Conservation (phyloP, 495 filamentous ascomycete species). For the Aspergillus ostianus region DNA sequence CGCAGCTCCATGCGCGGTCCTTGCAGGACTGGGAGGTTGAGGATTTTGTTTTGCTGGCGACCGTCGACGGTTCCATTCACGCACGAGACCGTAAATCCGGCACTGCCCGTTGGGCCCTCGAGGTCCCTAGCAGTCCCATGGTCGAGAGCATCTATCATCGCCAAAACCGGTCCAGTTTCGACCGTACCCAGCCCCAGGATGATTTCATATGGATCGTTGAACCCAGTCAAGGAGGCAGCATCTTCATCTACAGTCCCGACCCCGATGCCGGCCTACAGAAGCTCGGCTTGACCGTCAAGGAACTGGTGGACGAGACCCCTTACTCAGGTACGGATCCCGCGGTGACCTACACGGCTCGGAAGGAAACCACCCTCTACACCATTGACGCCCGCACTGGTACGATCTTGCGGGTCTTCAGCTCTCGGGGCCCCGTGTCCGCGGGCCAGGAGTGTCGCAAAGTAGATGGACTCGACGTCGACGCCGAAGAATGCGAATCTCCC, state of each 20-base stretch:
- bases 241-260: conserved; percentile 81
- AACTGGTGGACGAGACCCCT: conserved; percentile 68
- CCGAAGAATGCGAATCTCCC: conserved; percentile 69
- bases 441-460: conserved; percentile 51
- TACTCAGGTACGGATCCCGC: conserved; percentile 65
- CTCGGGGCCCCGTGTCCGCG: conserved; percentile 50
- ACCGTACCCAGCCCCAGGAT: conserved; percentile 61
- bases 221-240: conserved; percentile 78
- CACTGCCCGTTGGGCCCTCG: conserved; percentile 75
- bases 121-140: conserved; percentile 74
- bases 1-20: conserved; percentile 86
- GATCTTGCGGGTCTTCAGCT: conserved; percentile 64
- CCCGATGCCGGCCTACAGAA: conserved; percentile 59
- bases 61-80: conserved; percentile 94
- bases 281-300: conserved; percentile 73
- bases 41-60: conserved; percentile 99
- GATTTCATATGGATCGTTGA: conserved; percentile 97
- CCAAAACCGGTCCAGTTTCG: conserved; percentile 61
- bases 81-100: conserved; percentile 88
- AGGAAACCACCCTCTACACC: conserved; percentile 77
- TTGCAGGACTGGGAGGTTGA: conserved; percentile 99
- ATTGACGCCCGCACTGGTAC: conserved; percentile 81
- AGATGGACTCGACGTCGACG: conserved; percentile 60
- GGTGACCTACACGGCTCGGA: conserved; percentile 76
- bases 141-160: conserved; percentile 86